Conservation (phyloP, 768 basidiomycete species). For the Russula foetens region DNA sequence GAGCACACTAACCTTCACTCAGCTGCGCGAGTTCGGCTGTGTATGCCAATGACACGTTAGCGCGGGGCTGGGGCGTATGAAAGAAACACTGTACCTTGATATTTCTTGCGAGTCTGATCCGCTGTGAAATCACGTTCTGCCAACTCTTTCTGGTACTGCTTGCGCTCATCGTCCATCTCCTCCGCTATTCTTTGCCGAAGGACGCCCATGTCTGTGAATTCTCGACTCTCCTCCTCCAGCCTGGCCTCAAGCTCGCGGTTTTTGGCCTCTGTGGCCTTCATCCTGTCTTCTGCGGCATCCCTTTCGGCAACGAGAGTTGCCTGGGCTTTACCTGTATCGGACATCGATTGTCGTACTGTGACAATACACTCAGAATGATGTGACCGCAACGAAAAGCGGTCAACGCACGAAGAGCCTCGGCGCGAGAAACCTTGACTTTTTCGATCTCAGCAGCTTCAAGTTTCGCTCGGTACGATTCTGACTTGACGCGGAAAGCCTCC, state of each 20-base stretch:
- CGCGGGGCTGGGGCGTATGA: neutral
- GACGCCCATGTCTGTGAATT: constrained; percentile 54
- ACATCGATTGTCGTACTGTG: constrained; percentile 51
- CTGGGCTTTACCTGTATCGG: constrained; percentile 53
- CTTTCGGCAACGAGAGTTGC: constrained; percentile 43
- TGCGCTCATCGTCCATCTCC: constrained; percentile 71
- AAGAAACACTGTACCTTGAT: constrained; percentile 50
- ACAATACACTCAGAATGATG: neutral
- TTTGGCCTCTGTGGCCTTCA: constrained; percentile 44
- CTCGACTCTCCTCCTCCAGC: constrained; percentile 60
- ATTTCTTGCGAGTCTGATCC: constrained; percentile 80
- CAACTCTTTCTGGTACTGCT: constrained; percentile 74
- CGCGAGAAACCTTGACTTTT: constrained; percentile 53
- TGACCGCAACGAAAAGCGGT: neutral
- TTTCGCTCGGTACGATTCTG: constrained; percentile 46
- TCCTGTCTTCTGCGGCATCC: constrained; percentile 41
- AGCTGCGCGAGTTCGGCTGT: constrained; percentile 70
- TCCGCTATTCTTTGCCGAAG: constrained; percentile 63
- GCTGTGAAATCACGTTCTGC: constrained; percentile 68
- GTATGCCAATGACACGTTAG: neutral
- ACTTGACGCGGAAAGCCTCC: constrained; percentile 58
- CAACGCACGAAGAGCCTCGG: constrained; percentile 51
- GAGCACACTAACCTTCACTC: constrained; percentile 58
- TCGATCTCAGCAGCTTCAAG: constrained; percentile 65
- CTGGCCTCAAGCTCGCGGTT: constrained; percentile 52